A percentile compares a stretch with the other conserved stretches of the same genome.
These are phyloP conservation scores for Vanderwaltozyma tropicalis DNA, from an alignment of 805 yeast genomes.

Conservation along the genomic window DNA sequence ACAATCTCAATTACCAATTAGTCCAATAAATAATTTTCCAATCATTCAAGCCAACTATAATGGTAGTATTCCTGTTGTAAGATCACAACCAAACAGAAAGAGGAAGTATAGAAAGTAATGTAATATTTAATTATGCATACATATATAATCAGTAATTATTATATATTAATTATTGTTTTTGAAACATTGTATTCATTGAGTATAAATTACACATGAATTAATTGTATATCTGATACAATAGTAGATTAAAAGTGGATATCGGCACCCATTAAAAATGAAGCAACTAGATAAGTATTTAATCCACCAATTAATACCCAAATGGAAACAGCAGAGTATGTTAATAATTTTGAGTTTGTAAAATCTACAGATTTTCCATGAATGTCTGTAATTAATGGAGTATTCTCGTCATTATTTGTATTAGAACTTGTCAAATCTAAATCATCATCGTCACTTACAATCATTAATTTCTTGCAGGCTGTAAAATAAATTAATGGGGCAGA, in stretches of 20 bases:
- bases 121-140: too few relatives aligned
- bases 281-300: slow-evolving; percentile 60
- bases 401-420: slow-evolving; percentile 15
- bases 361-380: slow-evolving; percentile 34
- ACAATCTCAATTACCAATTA: too few relatives aligned
- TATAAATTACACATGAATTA: too few relatives aligned
- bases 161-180: too few relatives aligned
- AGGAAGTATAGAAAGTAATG: slow-evolving; percentile 20
- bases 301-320: slow-evolving; percentile 66
- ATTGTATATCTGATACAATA: too few relatives aligned
- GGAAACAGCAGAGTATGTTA: slow-evolving; percentile 43
- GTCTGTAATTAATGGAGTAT: slow-evolving; percentile 17
- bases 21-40: too few relatives aligned
- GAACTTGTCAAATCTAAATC: too few relatives aligned
- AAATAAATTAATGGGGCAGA: slow-evolving; percentile 80
- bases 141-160: too few relatives aligned
- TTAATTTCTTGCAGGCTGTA: slow-evolving; percentile 58
- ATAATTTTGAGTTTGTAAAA: slow-evolving; percentile 55
- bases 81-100: slow-evolving; percentile 22
- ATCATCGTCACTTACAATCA: slow-evolving; percentile 40
- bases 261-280: slow-evolving; percentile 38
- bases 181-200: too few relatives aligned
- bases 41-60: slow-evolving; percentile 61
- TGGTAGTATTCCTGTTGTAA: slow-evolving; percentile 66
- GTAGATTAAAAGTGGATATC: slow-evolving; percentile 40